These are phyloP conservation scores for Thymus mandschuricus DNA, from an alignment of 257 asterid species.

Conservation along the genomic window DNA sequence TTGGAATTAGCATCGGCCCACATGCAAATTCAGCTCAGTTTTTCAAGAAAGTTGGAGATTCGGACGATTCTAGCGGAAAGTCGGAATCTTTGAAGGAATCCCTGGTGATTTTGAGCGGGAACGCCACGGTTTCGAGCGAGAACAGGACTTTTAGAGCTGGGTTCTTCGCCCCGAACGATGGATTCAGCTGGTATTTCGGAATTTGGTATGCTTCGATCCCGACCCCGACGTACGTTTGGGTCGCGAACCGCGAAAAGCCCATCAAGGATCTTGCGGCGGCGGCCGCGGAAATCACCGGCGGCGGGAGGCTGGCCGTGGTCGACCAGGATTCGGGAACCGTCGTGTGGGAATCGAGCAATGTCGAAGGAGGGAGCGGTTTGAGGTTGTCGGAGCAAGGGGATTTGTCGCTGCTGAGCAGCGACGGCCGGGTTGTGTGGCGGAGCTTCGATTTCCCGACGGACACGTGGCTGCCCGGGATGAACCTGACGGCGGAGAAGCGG, in stretches of 20 bases:
- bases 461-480: conserved; percentile 85
- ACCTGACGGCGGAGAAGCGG: conserved; percentile 50
- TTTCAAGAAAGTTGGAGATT: conserved; percentile 22
- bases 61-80: conserved; percentile 22
- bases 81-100: conserved; percentile 35
- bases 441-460: conserved; percentile 83
- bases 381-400: conserved; percentile 69
- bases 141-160: conserved; percentile 62
- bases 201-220: conserved; percentile 77
- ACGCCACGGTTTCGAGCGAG: conserved; percentile 50
- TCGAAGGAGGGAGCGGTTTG: conserved; percentile 43
- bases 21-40: conserved; percentile 25
- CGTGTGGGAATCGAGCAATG: conserved; percentile 59
- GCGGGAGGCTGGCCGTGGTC: conserved; percentile 51
- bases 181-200: conserved; percentile 64
- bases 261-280: conserved; percentile 49
- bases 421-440: conserved; percentile 63
- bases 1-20: conserved; percentile 29
- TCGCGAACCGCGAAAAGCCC: conserved; percentile 73
- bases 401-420: conserved; percentile 45
- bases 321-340: conserved; percentile 45
- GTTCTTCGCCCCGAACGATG: conserved; percentile 56
- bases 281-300: conserved; percentile 46
- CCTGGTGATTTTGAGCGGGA: conserved; percentile 50
- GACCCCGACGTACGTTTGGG: conserved; percentile 72